A percentile compares a stretch with the other conserved stretches of the same genome.
These are phyloP conservation scores for Rhizopogon parksii DNA, from an alignment of 1,284 basidiomycete species.

Conservation along the genomic window DNA sequence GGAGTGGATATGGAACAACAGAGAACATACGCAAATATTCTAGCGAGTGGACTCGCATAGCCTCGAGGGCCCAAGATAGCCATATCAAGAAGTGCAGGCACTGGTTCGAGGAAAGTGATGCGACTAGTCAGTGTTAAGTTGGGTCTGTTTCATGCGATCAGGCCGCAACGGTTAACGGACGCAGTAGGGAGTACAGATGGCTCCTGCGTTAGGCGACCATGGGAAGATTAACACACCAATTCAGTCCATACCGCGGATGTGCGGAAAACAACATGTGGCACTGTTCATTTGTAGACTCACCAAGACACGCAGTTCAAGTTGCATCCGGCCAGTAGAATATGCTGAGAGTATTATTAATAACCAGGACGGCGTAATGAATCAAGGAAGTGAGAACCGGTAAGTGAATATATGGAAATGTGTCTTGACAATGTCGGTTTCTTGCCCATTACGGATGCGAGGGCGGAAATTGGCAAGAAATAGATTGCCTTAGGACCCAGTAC, in stretches of 20 bases:
- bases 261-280: conserved; percentile 10
- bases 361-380: not conserved
- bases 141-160: no score
- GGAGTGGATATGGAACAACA: not conserved
- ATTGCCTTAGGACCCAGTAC: not conserved
- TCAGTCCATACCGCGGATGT: conserved; percentile 27
- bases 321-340: not conserved
- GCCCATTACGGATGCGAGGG: not conserved
- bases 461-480: not conserved
- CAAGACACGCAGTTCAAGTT: not conserved
- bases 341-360: not conserved
- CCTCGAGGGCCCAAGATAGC: conserved; percentile 20
- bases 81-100: conserved; percentile 17
- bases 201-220: conserved; percentile 16
- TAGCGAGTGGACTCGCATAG: not conserved
- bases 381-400: conserved; percentile 1
- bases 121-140: not conserved
- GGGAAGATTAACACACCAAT: conserved; percentile 21
- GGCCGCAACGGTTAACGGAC: conserved; percentile 18
- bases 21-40: not conserved
- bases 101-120: conserved; percentile 21
- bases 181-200: conserved; percentile 13
- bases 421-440: not conserved
- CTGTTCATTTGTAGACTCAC: conserved; percentile 5
- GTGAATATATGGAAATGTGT: not conserved